These are phyloP conservation scores for Chalciporus piperatoides DNA, from an alignment of 1,284 basidiomycete species.

Conservation along the genomic window DNA sequence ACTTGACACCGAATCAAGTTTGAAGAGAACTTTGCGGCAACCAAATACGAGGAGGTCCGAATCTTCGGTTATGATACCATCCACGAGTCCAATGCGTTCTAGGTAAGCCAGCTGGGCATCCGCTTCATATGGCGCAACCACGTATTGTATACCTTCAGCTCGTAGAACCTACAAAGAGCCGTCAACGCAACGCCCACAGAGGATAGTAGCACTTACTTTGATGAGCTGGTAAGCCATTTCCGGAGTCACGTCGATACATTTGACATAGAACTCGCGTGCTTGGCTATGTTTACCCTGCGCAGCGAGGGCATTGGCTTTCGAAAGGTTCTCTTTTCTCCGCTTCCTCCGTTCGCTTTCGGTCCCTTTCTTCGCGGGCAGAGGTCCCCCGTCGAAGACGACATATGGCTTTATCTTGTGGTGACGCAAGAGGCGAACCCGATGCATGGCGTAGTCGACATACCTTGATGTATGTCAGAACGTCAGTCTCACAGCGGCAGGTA, in stretches of 20 bases:
- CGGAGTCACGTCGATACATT: slow-evolving; percentile 94
- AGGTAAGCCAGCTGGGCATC: slow-evolving; percentile 96
- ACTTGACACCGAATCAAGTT: slow-evolving; percentile 73
- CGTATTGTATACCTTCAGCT: slow-evolving; percentile 75
- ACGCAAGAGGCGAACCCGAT: slow-evolving; percentile 81
- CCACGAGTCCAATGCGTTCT: slow-evolving; percentile 79
- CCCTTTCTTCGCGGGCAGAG: slow-evolving; percentile 88
- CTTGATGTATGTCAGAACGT: slow-evolving; percentile 38
- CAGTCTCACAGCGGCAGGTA: background rate
- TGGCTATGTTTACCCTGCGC: slow-evolving; percentile 75
- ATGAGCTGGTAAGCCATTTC: slow-evolving; percentile 98
- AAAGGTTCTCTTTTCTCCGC: slow-evolving; percentile 62
- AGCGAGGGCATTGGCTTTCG: slow-evolving; percentile 69
- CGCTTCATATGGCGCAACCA: slow-evolving; percentile 98
- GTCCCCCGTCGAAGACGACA: slow-evolving; percentile 96
- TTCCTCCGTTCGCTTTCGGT: slow-evolving; percentile 84
- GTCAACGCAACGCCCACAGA: slow-evolving; percentile 9
- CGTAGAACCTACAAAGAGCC: slow-evolving; percentile 62
- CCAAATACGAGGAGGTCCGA: slow-evolving; percentile 98
- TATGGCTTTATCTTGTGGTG: slow-evolving; percentile 86
- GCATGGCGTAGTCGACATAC: slow-evolving; percentile 97
- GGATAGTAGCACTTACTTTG: slow-evolving; percentile 56
- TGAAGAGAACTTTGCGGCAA: slow-evolving; percentile 83
- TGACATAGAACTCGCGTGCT: slow-evolving; percentile 86
- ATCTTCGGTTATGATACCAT: slow-evolving; percentile 96